Evolutionary conservation across 495 filamentous ascomycete species (phyloP), one percentile per base, ranked within the genome.

Genomic region (Cladorrhinum samala): DNA sequence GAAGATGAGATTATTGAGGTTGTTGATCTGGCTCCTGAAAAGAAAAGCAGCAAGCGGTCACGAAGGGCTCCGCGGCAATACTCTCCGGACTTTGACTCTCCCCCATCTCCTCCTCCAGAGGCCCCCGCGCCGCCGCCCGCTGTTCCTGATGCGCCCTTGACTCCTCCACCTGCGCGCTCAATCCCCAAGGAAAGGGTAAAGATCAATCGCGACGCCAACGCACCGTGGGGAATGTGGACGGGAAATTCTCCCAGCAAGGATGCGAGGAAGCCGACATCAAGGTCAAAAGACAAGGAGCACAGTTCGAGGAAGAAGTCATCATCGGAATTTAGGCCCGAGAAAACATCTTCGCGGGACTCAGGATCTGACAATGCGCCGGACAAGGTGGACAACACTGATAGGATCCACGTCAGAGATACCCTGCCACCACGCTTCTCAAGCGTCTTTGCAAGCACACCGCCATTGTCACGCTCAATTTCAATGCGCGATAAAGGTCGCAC

Each of bases 391-490:
- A 69, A 62, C 52, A 55, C 60, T 7, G 73, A 76, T 16, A 65
- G 59, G 44, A 52, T 62, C 42, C 65, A 55, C 40, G 52, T 66
- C 27, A 68, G 66, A n/a, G 68, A 69, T 39, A 54, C 57, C 18
- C 62, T 68, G 9, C 56, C 54, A 19, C 47, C 54, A 30, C 73
- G 77, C 24, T 64, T 76, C 49, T 54, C 71, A 18, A 76, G 72
- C 52, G 66, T 80, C 46, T 79, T 82, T 50, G 68, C 76, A 30
- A 73, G 68, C 58, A 73, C 75, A 2, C 73, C 76, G 9, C 76
- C 78, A 17, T 44, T 79, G 8, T 76, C 77, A 43, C 74, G 77
- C 27, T 77, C 77, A 9, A 71, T 71, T 60, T 76, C 78, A 17
- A 69, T 66, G 25, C 71, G 74, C 33, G 77, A 80, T 21, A 79